A percentile compares a stretch with the other conserved stretches of the same genome.
These are phyloP conservation scores for Pontederia crassipes DNA, from an alignment of 176 grass and related monocot genomes.

Conservation along the genomic window DNA sequence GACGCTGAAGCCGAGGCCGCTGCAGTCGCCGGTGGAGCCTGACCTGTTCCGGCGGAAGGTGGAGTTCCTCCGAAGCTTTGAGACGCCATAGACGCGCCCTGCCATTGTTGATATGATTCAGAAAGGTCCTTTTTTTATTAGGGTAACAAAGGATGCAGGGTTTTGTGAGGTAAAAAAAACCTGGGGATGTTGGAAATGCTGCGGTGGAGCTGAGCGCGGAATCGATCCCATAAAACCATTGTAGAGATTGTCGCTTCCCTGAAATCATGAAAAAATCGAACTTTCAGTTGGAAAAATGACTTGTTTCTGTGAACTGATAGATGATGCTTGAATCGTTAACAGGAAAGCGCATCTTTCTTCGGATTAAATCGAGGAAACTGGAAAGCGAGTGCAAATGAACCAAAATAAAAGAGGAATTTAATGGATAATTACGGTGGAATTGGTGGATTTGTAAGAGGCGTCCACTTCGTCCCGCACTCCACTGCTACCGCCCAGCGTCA, in stretches of 20 bases:
- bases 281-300: neutral
- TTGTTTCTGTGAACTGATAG: neutral
- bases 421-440: conserved; percentile 35
- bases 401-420: neutral
- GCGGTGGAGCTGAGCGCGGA: neutral
- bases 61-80: conserved; percentile 49
- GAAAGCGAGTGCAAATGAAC: neutral
- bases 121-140: neutral
- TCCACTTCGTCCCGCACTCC: conserved; percentile 48
- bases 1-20: conserved; percentile 16
- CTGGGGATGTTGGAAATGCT: conserved; percentile 7
- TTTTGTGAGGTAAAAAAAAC: neutral
- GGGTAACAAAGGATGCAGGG: neutral
- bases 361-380: neutral
- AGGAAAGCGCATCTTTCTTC: too few relatives aligned
- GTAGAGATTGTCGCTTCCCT: conserved; percentile 33
- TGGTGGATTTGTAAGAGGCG: conserved; percentile 59
- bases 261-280: neutral
- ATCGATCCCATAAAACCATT: conserved; percentile 27
- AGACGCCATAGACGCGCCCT: conserved; percentile 48
- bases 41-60: conserved; percentile 19
- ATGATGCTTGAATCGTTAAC: neutral
- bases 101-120: conserved; percentile 1
- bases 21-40: neutral
- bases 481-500: conserved; percentile 21